Evolutionary conservation across 2,329 filamentous ascomycete genomes (phyloP).

Genomic region (Botrytis elliptica): DNA sequence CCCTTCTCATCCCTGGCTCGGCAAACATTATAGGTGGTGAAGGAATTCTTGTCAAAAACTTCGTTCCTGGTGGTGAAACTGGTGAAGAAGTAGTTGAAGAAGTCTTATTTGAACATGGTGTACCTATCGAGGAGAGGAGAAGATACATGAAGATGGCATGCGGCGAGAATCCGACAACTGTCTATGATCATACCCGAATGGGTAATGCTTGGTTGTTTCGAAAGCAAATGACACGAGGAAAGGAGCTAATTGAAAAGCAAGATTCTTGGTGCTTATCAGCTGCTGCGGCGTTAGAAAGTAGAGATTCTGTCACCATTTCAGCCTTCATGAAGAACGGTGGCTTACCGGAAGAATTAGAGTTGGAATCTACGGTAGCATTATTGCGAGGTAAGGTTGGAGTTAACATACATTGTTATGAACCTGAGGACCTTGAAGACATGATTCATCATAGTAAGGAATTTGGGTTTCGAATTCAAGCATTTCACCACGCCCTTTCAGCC

Average conservation of each 20-base stretch:
- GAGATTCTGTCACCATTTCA: constrained; percentile 29
- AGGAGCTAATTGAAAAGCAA: constrained; percentile 41
- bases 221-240: constrained; percentile 43
- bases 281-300: constrained; percentile 26
- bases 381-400: constrained; percentile 45
- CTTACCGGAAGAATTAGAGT: constrained; percentile 41
- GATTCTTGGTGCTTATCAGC: constrained; percentile 40
- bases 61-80: constrained; percentile 38
- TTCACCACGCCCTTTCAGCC: constrained; percentile 45
- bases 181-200: constrained; percentile 44
- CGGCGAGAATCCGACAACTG: constrained; percentile 46
- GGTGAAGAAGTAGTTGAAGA: constrained; percentile 45
- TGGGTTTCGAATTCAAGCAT: constrained; percentile 44
- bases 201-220: constrained; percentile 44
- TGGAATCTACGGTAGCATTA: constrained; percentile 44
- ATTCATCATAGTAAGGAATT: constrained; percentile 46
- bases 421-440: constrained; percentile 47
- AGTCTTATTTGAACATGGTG: constrained; percentile 44
- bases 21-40: constrained; percentile 49
- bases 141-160: constrained; percentile 49
- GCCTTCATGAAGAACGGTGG: constrained; percentile 29
- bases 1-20: constrained; percentile 47
- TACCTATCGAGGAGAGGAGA: constrained; percentile 38
- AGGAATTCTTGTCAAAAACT: constrained; percentile 45
- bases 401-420: constrained; percentile 48